Base-by-base conservation (phyloP, 192 early-diverging fungal genomes). In the Podila horticola region DNA sequence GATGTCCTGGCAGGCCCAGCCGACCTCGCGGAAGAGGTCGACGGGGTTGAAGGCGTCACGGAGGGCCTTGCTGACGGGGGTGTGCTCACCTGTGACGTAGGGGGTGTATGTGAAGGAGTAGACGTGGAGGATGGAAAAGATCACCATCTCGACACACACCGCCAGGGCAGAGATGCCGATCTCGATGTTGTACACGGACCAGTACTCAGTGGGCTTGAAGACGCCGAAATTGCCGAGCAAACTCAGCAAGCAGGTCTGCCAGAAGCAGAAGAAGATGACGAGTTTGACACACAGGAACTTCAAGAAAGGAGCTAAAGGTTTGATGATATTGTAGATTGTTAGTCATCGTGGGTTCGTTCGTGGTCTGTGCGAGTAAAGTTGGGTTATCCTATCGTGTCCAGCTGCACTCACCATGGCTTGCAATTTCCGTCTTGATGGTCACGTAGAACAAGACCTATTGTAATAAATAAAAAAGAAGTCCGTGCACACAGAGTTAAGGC, bases 381-480 rank as follows among this genome's bases (percentile, higher is more conserved):
- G n/a, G n/a, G n/a, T n/a, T n/a, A n/a, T n/a, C n/a, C n/a, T n/a
- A 11, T 2, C 7, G 17, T 83, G 64, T 74, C 62, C 20, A 90
- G 61, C 26, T 89, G 86, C 36, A 85, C 70, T 8, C 73, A 81
- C 77, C 86, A 41, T 90, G 61, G 10, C 88, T 83, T 22, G 64
- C 64, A 70, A 90, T 87, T 61, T 87, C 87, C 1, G 84, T 73
- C 65, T 89, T 88, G 68, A 94, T 88, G 31, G 86, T 89, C 19
- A 89, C 62, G 66, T 93, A 92, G 55, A 92, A 75, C 29, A 88
- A 62, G 13, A 94, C 52, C 52, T 55, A 3, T 24, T 55, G 19
- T 5, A 52, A 52, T 4, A 52, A 52, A 55, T 1, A 55, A 17
- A 15, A 52, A 55, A 1, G 10, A 19, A 24, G 52, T 45, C 15